phyloP scores from a whole-genome alignment of 192 early-diverging fungal species.

The Oehlia diaphana region DNA sequence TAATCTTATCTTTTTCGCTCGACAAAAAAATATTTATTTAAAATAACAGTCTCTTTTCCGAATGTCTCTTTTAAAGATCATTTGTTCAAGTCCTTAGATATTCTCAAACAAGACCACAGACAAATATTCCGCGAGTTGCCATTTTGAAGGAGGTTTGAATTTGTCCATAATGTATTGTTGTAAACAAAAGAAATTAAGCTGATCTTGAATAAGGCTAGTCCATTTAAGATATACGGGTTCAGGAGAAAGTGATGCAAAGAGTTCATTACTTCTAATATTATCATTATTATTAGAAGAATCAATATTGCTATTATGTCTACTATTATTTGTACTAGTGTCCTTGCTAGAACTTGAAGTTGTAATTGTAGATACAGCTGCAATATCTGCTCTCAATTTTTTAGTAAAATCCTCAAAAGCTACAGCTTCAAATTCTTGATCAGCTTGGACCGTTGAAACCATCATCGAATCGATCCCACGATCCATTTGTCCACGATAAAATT shows the following conservation, averaged over 20 bases:
- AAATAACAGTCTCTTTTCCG: neutral
- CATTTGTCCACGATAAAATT: slow-evolving; percentile 33
- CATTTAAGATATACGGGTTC: slow-evolving; percentile 25
- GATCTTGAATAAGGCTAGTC: slow-evolving; percentile 31
- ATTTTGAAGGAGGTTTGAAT: slow-evolving; percentile 31
- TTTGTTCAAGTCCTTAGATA: neutral
- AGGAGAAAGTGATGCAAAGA: slow-evolving; percentile 20
- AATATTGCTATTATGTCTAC: neutral
- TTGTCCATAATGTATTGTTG: slow-evolving; percentile 30
- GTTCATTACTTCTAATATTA: slow-evolving; percentile 3
- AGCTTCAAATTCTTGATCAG: slow-evolving; percentile 30
- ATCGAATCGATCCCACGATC: slow-evolving; percentile 28
- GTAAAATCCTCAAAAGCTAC: slow-evolving; percentile 28
- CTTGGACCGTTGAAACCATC: slow-evolving; percentile 24
- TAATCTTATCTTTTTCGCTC: too few species aligned
- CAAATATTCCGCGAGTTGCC: slow-evolving; percentile 31
- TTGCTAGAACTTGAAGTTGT: slow-evolving; percentile 19
- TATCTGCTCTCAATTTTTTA: slow-evolving; percentile 25
- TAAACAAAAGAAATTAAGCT: slow-evolving; percentile 27
- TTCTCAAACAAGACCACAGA: slow-evolving; percentile 20
- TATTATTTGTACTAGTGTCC: slow-evolving; percentile 5
- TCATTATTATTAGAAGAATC: neutral
- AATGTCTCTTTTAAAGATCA: neutral
- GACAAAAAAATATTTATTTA: too few species aligned
- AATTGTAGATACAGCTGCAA: slow-evolving; percentile 21